Base-by-base conservation (phyloP, 345 rosid genomes). In the Citrus inodora region DNA sequence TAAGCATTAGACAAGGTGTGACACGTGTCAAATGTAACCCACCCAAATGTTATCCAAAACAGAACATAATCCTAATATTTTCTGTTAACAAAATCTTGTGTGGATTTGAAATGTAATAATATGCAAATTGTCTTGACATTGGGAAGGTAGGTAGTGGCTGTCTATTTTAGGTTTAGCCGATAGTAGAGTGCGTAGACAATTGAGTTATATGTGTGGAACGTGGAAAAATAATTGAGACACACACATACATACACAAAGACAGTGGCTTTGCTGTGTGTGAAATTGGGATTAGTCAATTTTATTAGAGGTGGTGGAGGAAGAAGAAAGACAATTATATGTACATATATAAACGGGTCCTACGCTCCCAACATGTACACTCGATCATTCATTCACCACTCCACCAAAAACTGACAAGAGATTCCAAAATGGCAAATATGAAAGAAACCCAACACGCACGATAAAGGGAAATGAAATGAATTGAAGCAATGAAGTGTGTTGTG, bases 391-490 rank as follows among this genome's bases (percentile, higher is more conserved):
- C 55, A n/a, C 42, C 8, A 61, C 67, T 33, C 74, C 81, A 79
- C 74, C 73, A 61, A 70, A 74, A 70, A 76, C 64, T 73, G 83
- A 86, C 84, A 77, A 79, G 79, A 82, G 82, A 84, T 82, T 79
- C 80, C 87, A 78, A 80, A 13, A 72, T 75, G 84, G 85, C 76
- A 80, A 84, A 80, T 83, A 84, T 84, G 84, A 86, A 86, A 80
- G 84, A 70, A 80, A 84, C 86, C 78, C 87, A 70, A 80, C 84
- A 51, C 65, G 81, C 87, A 86, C 84, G 87, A 78, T 86, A 81
- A 81, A 80, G 80, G 62, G 11, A n/a, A 22, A 27, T 70, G 51
- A 46, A 46, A 46, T 46, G 17, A 46, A 13, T 46, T 46, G 51
- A 11, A 46, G 51, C 51, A 46, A 46, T 46, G 51, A 46, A 13